phyloP scores from a whole-genome alignment of 2,329 filamentous ascomycete genomes.

The Cladosporium sp. region DNA sequence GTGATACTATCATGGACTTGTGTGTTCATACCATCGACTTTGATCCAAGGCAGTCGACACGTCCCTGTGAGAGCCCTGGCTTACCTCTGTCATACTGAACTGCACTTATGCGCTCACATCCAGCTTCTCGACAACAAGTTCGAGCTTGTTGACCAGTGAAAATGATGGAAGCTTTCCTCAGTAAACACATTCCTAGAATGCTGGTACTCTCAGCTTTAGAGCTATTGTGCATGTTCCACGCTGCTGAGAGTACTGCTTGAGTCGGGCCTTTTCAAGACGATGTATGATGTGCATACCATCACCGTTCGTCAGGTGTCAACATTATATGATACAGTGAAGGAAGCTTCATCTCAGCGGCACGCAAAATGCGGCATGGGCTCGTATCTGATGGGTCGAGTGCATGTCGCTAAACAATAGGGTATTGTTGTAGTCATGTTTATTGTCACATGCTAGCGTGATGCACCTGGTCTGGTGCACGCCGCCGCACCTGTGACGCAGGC shows the following conservation, averaged over 20 bases:
- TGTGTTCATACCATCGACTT: too few species aligned
- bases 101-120: background rate
- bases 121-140: background rate
- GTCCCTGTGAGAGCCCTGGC: too few species aligned
- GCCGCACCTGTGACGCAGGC: slow-evolving; percentile 13
- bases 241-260: background rate
- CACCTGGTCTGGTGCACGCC: slow-evolving; percentile 9
- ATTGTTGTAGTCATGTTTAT: background rate
- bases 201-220: background rate
- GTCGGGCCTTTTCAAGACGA: background rate
- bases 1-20: too few species aligned
- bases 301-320: background rate
- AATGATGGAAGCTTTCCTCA: background rate
- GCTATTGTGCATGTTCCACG: background rate
- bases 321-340: background rate
- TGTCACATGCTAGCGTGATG: slow-evolving; percentile 17
- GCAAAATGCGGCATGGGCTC: background rate
- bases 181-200: background rate
- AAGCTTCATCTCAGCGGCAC: background rate
- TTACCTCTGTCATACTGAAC: too few species aligned
- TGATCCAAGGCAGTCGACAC: too few species aligned
- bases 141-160: background rate
- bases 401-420: background rate
- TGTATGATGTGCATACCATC: background rate
- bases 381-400: background rate